Percentiles rank a stretch among this genome's conserved stretches.
Evolutionary conservation across 176 grass and related monocot species (phyloP).

Genomic region (Oryza meridionalis): DNA sequence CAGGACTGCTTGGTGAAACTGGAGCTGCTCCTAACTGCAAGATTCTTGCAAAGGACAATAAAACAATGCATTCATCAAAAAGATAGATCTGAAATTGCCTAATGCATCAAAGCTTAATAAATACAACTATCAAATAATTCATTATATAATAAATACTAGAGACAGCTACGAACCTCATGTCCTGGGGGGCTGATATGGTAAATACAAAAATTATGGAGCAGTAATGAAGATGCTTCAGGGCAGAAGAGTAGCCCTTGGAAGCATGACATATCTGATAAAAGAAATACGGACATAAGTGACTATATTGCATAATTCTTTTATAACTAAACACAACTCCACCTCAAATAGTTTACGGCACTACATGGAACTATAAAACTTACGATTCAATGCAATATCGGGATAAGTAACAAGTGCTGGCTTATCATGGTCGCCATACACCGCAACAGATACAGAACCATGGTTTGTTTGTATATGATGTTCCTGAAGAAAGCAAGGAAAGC

Average conservation of each 20-base stretch:
- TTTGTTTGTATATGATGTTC: conserved; percentile 96
- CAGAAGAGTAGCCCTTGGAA: conserved; percentile 98
- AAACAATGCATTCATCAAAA: conserved; percentile 33
- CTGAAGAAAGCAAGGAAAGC: conserved; percentile 48
- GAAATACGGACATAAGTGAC: conserved; percentile 37
- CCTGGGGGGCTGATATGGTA: conserved; percentile 97
- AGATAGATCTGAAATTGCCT: background rate
- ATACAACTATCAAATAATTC: background rate
- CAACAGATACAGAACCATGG: conserved; percentile 79
- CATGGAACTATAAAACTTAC: conserved; percentile 40
- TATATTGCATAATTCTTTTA: conserved; percentile 14
- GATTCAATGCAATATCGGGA: conserved; percentile 86
- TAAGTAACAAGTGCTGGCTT: conserved; percentile 85
- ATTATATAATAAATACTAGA: conserved; percentile 6
- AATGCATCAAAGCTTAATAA: conserved; percentile 27
- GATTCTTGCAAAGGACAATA: conserved; percentile 42
- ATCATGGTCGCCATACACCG: conserved; percentile 81
- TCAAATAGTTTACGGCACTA: background rate
- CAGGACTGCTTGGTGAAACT: conserved; percentile 64
- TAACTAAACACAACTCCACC: background rate
- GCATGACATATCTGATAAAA: conserved; percentile 92
- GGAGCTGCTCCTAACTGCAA: conserved; percentile 88
- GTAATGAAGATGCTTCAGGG: conserved; percentile 82
- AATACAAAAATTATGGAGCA: conserved; percentile 96
- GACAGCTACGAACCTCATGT: conserved; percentile 73